Evolutionary conservation across 2,329 filamentous ascomycete species (phyloP).

Genomic region (Trichoderma hamatum): DNA sequence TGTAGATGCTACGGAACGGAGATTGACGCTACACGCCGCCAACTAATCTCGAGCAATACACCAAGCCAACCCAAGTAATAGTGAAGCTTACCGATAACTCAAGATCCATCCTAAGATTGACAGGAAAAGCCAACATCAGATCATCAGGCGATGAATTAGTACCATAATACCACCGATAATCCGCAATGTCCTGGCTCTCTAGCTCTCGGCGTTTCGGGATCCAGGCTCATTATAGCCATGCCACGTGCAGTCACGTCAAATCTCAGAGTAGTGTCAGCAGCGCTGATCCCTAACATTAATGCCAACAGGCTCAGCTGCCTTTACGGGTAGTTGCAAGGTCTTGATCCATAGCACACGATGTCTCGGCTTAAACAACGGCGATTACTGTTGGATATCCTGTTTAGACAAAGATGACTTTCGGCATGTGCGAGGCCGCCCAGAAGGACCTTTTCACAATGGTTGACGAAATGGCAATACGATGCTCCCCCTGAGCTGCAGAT

Average conservation of each 20-base stretch:
- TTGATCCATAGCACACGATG: neutral
- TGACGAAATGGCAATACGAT: neutral
- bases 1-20: neutral
- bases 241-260: neutral
- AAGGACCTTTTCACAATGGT: neutral
- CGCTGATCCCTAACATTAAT: neutral
- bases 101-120: neutral
- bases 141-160: neutral
- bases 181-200: neutral
- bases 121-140: neutral
- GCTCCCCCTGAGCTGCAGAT: neutral
- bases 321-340: neutral
- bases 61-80: neutral
- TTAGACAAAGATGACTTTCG: neutral
- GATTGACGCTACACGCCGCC: neutral
- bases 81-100: neutral
- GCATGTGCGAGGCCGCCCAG: neutral
- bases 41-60: neutral
- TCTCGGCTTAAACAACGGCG: neutral
- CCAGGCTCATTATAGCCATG: neutral
- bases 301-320: neutral
- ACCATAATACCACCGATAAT: neutral
- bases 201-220: neutral
- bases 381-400: neutral
- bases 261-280: neutral